Evolutionary conservation across 768 basidiomycete species (phyloP).

Genomic region (Lactarius akahatsu): DNA sequence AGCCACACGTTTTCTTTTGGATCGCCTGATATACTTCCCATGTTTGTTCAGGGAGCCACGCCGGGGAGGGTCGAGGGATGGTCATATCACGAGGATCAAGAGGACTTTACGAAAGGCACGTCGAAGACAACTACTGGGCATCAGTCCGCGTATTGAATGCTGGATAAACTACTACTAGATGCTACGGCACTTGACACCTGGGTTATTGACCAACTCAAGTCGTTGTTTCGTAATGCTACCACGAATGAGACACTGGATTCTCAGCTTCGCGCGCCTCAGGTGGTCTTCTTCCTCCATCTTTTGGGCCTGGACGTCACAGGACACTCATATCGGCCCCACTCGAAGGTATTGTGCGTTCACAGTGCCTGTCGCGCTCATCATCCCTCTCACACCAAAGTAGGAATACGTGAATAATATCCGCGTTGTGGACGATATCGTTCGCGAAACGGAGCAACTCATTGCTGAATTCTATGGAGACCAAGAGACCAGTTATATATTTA

Average conservation of each 20-base stretch:
- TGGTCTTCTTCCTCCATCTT: slow-evolving; percentile 81
- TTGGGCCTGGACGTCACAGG: slow-evolving; percentile 86
- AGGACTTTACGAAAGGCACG: slow-evolving; percentile 84
- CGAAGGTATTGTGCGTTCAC: slow-evolving; percentile 46
- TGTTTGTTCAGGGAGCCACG: slow-evolving; percentile 76
- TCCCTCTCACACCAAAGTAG: slow-evolving; percentile 36
- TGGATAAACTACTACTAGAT: slow-evolving; percentile 42
- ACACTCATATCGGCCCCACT: slow-evolving; percentile 82
- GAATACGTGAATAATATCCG: slow-evolving; percentile 87
- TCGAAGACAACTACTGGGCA: not conserved
- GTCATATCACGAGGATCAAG: slow-evolving; percentile 73
- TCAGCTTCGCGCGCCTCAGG: slow-evolving; percentile 55
- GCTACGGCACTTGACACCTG: slow-evolving; percentile 76
- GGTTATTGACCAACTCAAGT: slow-evolving; percentile 69
- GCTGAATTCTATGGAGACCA: slow-evolving; percentile 63
- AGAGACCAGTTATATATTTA: slow-evolving; percentile 76
- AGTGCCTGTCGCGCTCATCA: not conserved
- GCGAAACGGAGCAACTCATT: slow-evolving; percentile 60
- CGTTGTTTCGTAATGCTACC: slow-evolving; percentile 64
- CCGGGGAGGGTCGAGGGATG: slow-evolving; percentile 70
- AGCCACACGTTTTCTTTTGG: slow-evolving; percentile 79
- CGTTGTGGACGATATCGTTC: slow-evolving; percentile 74
- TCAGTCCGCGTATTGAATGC: not conserved
- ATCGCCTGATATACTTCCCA: slow-evolving; percentile 84
- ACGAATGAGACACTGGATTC: slow-evolving; percentile 47